These are phyloP conservation scores for Plasmodium inui DNA, from an alignment of 169 alveolate species.

Conservation along the genomic window DNA sequence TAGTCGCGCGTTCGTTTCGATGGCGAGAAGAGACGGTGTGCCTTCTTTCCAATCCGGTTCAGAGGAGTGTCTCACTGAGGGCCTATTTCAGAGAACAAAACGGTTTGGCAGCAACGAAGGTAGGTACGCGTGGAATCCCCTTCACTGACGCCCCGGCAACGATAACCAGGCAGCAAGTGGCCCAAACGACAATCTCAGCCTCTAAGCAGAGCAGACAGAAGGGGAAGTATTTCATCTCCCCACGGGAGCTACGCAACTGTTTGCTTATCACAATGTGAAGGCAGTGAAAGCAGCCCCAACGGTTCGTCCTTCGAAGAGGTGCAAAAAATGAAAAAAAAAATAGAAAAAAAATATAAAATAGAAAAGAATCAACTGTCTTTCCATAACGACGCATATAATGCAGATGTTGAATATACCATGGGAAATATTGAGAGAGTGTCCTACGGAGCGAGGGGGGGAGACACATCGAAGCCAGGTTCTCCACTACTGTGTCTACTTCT, in stretches of 20 bases:
- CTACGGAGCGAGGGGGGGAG: neutral
- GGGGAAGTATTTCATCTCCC: neutral
- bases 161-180: neutral
- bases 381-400: neutral
- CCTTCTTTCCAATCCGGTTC: neutral
- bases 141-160: too few relatives aligned
- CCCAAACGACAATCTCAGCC: neutral
- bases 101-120: neutral
- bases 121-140: too few relatives aligned
- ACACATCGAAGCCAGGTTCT: neutral
- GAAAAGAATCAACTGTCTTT: neutral
- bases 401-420: neutral
- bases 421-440: neutral
- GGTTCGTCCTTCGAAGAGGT: neutral
- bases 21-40: neutral
- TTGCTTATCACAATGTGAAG: neutral
- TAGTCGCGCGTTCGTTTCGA: neutral
- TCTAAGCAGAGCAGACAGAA: neutral
- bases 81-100: neutral
- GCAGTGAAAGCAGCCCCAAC: neutral
- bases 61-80: neutral
- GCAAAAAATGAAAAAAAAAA: neutral
- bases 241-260: neutral
- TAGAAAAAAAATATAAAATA: neutral
- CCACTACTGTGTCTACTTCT: constrained; percentile 9